Conservation (phyloP, 2,329 filamentous ascomycete species). For the Chaetomium olivaceum region DNA sequence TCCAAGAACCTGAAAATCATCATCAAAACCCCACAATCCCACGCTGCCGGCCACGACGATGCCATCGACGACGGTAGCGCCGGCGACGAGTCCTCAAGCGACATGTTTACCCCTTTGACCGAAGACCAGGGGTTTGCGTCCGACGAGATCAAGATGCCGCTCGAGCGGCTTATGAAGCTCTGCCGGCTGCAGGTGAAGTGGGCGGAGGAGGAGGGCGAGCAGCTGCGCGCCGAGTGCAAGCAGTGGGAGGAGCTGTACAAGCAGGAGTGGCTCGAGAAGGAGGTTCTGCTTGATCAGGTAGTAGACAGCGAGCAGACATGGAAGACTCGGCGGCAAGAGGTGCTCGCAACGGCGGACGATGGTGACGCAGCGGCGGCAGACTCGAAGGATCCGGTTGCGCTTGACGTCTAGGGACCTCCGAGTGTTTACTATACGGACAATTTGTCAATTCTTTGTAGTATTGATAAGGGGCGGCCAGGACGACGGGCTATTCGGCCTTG, state of each 20-base stretch:
- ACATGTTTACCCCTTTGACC: conserved; percentile 58
- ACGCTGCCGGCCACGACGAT: conserved; percentile 58
- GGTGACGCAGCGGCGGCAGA: conserved; percentile 5
- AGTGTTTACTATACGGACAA: neutral
- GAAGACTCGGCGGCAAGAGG: conserved; percentile 58
- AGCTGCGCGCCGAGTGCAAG: conserved; percentile 64
- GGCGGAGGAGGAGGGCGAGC: conserved; percentile 67
- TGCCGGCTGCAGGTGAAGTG: conserved; percentile 72
- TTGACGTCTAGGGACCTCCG: conserved; percentile 38
- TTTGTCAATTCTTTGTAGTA: neutral
- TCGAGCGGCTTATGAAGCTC: conserved; percentile 64
- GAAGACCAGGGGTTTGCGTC: conserved; percentile 63
- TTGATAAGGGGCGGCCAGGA: neutral
- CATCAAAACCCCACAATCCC: conserved; percentile 61
- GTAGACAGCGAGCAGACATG: conserved; percentile 67
- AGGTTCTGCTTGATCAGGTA: conserved; percentile 73
- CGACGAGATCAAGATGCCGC: conserved; percentile 62
- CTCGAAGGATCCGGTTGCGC: conserved; percentile 4
- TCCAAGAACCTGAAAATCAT: conserved; percentile 62
- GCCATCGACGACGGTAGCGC: conserved; percentile 49
- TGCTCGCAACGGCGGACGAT: conserved; percentile 46
- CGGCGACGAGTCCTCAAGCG: conserved; percentile 57
- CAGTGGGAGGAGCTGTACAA: conserved; percentile 66
- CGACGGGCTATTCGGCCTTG: neutral
- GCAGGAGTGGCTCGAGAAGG: conserved; percentile 77